Percentiles rank a stretch among this genome's conserved stretches.
These are phyloP conservation scores for Globisporangium cylindrosporum DNA, from an alignment of 352 stramenopile genomes.

Conservation along the genomic window DNA sequence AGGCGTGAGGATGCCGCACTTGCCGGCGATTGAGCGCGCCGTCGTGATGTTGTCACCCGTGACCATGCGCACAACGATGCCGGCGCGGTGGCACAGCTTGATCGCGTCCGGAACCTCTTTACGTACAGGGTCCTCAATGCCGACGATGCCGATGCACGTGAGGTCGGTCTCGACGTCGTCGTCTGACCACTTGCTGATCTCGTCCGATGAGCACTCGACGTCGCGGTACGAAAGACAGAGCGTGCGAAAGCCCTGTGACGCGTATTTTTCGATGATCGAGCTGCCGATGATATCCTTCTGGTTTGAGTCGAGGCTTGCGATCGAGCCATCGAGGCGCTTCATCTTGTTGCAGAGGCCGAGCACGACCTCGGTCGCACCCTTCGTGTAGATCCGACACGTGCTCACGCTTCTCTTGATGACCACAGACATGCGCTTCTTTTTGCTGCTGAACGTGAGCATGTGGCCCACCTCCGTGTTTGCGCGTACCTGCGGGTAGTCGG, in stretches of 20 bases:
- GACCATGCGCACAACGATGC: slow-evolving; percentile 98
- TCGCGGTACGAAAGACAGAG: slow-evolving; percentile 86
- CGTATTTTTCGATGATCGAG: slow-evolving; percentile 76
- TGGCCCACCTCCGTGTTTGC: slow-evolving; percentile 52
- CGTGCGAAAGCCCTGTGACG: slow-evolving; percentile 78
- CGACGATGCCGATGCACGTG: slow-evolving; percentile 87
- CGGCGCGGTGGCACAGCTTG: slow-evolving; percentile 89
- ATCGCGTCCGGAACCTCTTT: slow-evolving; percentile 93
- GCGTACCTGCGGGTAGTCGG: slow-evolving; percentile 56
- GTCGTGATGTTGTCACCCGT: slow-evolving; percentile 98
- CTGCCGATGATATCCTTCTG: slow-evolving; percentile 66
- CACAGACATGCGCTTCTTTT: slow-evolving; percentile 84
- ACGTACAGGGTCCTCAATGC: slow-evolving; percentile 93
- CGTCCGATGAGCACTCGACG: slow-evolving; percentile 52
- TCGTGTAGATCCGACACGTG: slow-evolving; percentile 72
- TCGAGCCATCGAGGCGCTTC: slow-evolving; percentile 60
- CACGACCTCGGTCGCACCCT: slow-evolving; percentile 75
- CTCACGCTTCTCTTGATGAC: slow-evolving; percentile 44
- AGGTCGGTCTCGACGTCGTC: slow-evolving; percentile 87
- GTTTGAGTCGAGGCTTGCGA: slow-evolving; percentile 40
- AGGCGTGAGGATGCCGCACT: slow-evolving; percentile 66
- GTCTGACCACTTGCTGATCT: slow-evolving; percentile 68
- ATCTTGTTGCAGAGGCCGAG: slow-evolving; percentile 67
- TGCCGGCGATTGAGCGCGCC: slow-evolving; percentile 66
- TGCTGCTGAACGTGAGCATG: slow-evolving; percentile 83